A percentile compares a stretch with the other conserved stretches of the same genome.
These are phyloP conservation scores for Rutstroemia sp. DNA, from an alignment of 2,329 filamentous ascomycete genomes.

Conservation along the genomic window DNA sequence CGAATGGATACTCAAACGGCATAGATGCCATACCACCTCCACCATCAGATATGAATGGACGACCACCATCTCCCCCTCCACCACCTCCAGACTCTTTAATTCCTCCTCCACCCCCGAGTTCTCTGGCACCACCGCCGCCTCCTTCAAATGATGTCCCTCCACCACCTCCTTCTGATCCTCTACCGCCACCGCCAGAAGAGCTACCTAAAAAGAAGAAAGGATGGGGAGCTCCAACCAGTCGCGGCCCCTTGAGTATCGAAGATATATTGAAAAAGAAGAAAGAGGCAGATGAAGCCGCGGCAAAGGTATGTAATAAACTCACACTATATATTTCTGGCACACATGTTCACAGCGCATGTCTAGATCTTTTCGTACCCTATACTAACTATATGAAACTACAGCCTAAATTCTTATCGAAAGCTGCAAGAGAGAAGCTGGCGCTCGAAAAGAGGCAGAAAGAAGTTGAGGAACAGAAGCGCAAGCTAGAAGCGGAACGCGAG, in stretches of 20 bases:
- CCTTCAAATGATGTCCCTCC: conserved; percentile 25
- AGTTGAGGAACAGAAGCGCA: conserved; percentile 53
- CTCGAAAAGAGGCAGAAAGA: conserved; percentile 71
- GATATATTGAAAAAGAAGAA: conserved; percentile 80
- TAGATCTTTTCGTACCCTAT: conserved; percentile 18
- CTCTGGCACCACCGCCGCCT: conserved; percentile 24
- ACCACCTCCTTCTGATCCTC: conserved; percentile 31
- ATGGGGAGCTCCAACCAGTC: conserved; percentile 36
- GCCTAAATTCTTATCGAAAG: conserved; percentile 81
- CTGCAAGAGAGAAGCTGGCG: conserved; percentile 72
- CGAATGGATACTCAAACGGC: conserved; percentile 19
- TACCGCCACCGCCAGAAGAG: conserved; percentile 38
- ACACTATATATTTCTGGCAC: conserved; percentile 11
- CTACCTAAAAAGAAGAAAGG: conserved; percentile 44
- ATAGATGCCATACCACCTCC: conserved; percentile 19
- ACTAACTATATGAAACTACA: conserved; percentile 30
- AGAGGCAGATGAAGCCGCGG: conserved; percentile 73
- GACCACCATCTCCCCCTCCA: conserved; percentile 27
- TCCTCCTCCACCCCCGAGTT: conserved; percentile 36
- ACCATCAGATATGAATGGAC: conserved; percentile 19
- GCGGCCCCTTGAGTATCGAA: conserved; percentile 68
- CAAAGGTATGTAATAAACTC: conserved; percentile 48
- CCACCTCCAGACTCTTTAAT: conserved; percentile 33
- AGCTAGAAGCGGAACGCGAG: conserved; percentile 28
- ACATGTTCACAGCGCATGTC: conserved; percentile 26